Evolutionary conservation across 202 grass and related monocot species (phyloP), one percentile per base, ranked within the genome.

Genomic region (Zizania palustris): DNA sequence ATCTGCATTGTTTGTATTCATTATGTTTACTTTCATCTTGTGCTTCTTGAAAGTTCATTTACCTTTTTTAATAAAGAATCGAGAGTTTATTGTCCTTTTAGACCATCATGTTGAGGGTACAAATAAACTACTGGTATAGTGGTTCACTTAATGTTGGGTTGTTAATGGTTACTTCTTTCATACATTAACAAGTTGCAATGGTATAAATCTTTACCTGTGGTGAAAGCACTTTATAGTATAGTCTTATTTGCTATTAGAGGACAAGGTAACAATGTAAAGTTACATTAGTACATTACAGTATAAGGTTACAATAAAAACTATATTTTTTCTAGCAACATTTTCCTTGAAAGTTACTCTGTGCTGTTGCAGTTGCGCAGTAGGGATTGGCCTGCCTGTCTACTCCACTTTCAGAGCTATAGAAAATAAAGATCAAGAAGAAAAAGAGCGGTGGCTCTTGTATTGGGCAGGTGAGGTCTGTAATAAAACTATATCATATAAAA

Each of bases 391-490:
- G 28, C 95, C 91, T 78, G 78, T 98, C 3, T 98, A 98, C 79
- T 95, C 85, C 33, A 98, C 95, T 71, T 95, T 92, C 71, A 98
- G 83, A 85, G 95, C 95, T 71, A 95, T 98, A 65, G 91, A 98
- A 71, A 95, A 99, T 75, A 92, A 99, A 80, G 87, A 92, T 82
- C 72, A 83, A 76, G 85, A 78, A 73, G 89, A 90, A 45, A 89
- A 89, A 88, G 91, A 99, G 48, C 85, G 81, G 41, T 82, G 90
- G 75, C 91, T 99, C 39, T 72, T 92, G 51, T 99, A 96, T 92
- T 95, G 96, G 96, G 83, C 89, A 90, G 89, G 28, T 28, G 28
- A 28, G 28, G 91, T 99, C 46, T 41, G 86, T 85, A 50, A 53
- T 77, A 28, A 45, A 49, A 71, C 56, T 33, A 18, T 46, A 39